Evolutionary conservation across 306 rosid genomes (phyloP), one percentile per base, ranked within the genome.

Genomic region (Vigna trinervia): DNA sequence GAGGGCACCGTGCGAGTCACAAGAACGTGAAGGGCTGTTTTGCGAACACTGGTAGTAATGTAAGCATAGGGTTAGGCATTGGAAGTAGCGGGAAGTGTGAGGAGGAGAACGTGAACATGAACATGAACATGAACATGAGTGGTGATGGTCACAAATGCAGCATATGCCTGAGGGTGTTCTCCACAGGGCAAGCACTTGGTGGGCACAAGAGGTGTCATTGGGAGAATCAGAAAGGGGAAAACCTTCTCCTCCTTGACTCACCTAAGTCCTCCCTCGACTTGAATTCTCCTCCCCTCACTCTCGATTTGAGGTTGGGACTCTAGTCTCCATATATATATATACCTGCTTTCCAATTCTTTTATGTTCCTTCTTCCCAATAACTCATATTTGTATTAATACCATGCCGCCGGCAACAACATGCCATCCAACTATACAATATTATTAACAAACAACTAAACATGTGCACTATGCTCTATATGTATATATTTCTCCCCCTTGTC

Each of bases 1-100:
- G 91, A 1, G 97, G 96, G 0, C 98, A 91, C 74, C 86, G 97
- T 65, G 94, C 96, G 0, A 91, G 90, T 57, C 92, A 92, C 80
- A 87, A 86, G 81, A 92, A 89, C 52, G 94, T 86, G 32, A 89
- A 89, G 71, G 93, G 96, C 0, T 89, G 98, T 46, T 91, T 89
- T 10, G 96, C 86, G 1, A 89, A 56, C 32, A 43, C 73, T 14
- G 9, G 12, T 10, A 43, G 3, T 10, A 43, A 43, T 43, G 3
- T 43, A 43, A 12, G 47, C 47, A 10, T 10, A 43, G 47, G 47
- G 4, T 9, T 43, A 43, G 47, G 47, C 47, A 43, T 43, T 2
- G 47, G 47, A 43, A 43, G 47, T 12, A 43, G 4, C 47, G 10
- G 0, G 4, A 43, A 43, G 13, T 43, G 13, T 2, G 47, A 43